A percentile compares a stretch with the other conserved stretches of the same genome.
These are phyloP conservation scores for Syncephalis plumigaleata DNA, from an alignment of 371 early-diverging fungal genomes.

Conservation along the genomic window DNA sequence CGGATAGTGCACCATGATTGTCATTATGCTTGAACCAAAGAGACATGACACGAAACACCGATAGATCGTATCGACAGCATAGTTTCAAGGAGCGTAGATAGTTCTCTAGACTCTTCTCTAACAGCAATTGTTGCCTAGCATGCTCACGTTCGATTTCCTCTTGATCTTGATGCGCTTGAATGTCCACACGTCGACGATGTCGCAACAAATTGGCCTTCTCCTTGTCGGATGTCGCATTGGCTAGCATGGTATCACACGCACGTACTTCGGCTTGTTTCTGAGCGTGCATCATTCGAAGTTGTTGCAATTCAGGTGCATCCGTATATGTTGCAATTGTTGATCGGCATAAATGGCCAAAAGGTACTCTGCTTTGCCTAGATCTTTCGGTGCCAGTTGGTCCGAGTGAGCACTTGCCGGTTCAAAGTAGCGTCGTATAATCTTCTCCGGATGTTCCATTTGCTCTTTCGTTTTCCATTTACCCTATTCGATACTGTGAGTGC, in stretches of 20 bases:
- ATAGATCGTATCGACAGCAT: neutral
- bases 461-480: neutral
- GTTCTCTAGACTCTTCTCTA: neutral
- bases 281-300: neutral
- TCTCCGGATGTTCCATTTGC: neutral
- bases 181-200: neutral
- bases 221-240: neutral
- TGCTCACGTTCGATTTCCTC: neutral
- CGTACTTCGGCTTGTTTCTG: neutral
- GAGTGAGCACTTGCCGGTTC: neutral
- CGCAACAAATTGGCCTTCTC: neutral
- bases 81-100: neutral
- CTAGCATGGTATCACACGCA: neutral
- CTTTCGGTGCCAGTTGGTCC: neutral
- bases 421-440: neutral
- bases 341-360: neutral
- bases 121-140: neutral
- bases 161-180: neutral
- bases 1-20: neutral
- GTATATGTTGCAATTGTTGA: neutral
- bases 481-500: too few species aligned
- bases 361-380: neutral
- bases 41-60: neutral
- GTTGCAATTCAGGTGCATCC: neutral
- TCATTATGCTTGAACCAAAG: neutral